Evolutionary conservation across 2,329 filamentous ascomycete genomes (phyloP), one percentile per base, ranked within the genome.

Genomic region (Clathrospora elynae): DNA sequence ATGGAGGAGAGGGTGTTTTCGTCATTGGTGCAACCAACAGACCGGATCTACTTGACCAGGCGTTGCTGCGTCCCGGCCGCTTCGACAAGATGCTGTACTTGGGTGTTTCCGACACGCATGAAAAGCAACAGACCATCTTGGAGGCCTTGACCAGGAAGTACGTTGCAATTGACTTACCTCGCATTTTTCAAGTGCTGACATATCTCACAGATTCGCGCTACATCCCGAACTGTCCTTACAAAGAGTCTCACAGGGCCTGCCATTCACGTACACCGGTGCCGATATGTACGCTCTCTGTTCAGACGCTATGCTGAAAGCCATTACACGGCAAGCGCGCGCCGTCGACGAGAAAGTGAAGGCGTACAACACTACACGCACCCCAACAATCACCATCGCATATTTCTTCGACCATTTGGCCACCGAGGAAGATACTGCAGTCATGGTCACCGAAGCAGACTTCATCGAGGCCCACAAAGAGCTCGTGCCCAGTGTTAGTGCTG

Each of bases 61-160:
- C 92, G 4, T 75, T 99, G 44, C 76, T 97, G 30, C 83, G 92
- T 39, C 93, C 92, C 1, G 92, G 92, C 2, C 80, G 92, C 46
- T 97, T 99, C 69, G 93, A 99, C 68, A 97, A 97, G 77, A 95
- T 97, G 91, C 81, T 99, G 19, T 99, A 97, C 64, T 78, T 99
- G 9, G 93, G 93, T 23, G 90, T 99, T 6, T 95, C 90, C 6
- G 93, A 99, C 71, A 96, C 91, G 3, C 92, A 97, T 62, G 88
- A 95, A 12, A 97, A 97, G 75, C 93, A 99, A 73, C 82, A 89
- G 50, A 96, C 85, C 14, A 97, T 99, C 53, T 75, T 99, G 64
- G 90, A 97, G 69, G 93, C 93, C 1, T 75, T 99, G 65, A 97
- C 93, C 2, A 81, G 93, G 62, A 99, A 97, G 88, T 91, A 78